These are phyloP conservation scores for Wickerhamiella galacta DNA, from an alignment of 805 yeast genomes.

Conservation along the genomic window DNA sequence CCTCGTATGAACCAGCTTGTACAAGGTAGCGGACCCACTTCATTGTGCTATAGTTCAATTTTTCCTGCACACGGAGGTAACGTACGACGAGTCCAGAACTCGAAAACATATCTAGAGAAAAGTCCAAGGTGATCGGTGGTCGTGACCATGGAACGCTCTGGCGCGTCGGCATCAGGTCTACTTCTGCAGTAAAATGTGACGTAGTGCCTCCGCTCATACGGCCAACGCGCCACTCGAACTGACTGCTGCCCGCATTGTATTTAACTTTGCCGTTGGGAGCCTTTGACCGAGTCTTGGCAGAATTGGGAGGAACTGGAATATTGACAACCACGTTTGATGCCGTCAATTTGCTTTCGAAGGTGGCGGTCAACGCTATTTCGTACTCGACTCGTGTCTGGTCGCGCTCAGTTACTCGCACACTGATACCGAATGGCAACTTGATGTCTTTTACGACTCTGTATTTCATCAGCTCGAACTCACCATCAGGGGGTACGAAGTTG, in stretches of 20 bases:
- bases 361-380: conserved; percentile 43
- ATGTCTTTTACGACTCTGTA: conserved; percentile 45
- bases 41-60: conserved; percentile 46
- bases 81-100: conserved; percentile 62
- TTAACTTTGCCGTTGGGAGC: conserved; percentile 48
- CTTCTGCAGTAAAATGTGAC: conserved; percentile 39
- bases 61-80: conserved; percentile 47
- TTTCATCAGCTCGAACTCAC: conserved; percentile 66
- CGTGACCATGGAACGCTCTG: conserved; percentile 35
- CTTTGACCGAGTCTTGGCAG: conserved; percentile 31
- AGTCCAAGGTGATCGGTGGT: conserved; percentile 61
- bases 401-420: conserved; percentile 34
- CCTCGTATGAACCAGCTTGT: conserved; percentile 65
- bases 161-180: conserved; percentile 24
- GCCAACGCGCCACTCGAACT: conserved; percentile 52
- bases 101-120: conserved; percentile 57
- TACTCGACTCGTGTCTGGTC: conserved; percentile 35
- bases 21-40: conserved; percentile 80
- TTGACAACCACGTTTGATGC: conserved; percentile 49
- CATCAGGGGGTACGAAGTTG: conserved; percentile 75
- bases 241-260: conserved; percentile 47
- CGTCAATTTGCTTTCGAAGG: conserved; percentile 33
- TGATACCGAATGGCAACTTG: conserved; percentile 52
- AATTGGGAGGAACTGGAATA: conserved; percentile 54
- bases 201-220: conserved; percentile 55